phyloP scores from a whole-genome alignment of 2,329 filamentous ascomycete genomes.

The Bipolaris cookei region DNA sequence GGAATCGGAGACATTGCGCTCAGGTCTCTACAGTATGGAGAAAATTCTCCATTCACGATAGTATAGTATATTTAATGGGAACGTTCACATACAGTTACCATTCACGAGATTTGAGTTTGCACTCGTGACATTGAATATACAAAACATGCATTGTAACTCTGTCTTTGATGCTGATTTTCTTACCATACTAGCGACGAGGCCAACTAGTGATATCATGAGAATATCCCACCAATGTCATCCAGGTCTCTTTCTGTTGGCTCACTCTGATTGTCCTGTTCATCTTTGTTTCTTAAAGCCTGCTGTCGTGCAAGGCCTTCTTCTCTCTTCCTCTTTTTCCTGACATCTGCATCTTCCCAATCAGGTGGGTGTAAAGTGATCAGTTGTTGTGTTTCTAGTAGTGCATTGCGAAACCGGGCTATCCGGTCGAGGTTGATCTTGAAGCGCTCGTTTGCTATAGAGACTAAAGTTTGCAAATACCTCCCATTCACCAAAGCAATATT shows the following conservation, averaged over 20 bases:
- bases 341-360: conserved; percentile 52
- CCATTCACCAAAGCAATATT: conserved; percentile 63
- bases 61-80: too few species aligned
- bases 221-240: conserved; percentile 1
- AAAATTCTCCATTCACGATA: neutral
- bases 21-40: neutral
- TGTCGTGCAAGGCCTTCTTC: conserved; percentile 59
- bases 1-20: neutral
- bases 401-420: conserved; percentile 67
- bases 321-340: conserved; percentile 49
- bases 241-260: neutral
- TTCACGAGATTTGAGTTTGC: neutral
- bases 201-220: neutral
- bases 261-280: neutral
- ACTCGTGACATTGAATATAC: too few species aligned
- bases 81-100: neutral
- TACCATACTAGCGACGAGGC: neutral
- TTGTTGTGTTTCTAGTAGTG: conserved; percentile 52
- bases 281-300: conserved; percentile 40
- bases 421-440: conserved; percentile 73
- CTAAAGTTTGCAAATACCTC: conserved; percentile 70
- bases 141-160: neutral
- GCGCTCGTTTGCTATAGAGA: conserved; percentile 74
- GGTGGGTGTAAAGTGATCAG: conserved; percentile 8
- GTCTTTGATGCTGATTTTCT: neutral